These are phyloP conservation scores for Nakazawaea ambrosiae DNA, from an alignment of 805 yeast genomes.

Conservation along the genomic window DNA sequence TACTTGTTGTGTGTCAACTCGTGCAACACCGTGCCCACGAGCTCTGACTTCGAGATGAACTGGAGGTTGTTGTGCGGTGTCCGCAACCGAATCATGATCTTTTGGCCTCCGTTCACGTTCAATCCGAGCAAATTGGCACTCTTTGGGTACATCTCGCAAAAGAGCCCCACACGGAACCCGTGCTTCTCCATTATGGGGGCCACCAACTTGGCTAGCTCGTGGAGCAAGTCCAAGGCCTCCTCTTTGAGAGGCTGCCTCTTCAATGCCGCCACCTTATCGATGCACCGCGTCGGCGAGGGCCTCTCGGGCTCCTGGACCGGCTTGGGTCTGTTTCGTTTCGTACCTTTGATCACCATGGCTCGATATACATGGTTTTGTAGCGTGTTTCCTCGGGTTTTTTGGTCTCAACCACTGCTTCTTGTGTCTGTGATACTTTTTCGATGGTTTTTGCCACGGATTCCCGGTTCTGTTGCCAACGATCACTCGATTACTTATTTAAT, in stretches of 20 bases:
- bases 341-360: slow-evolving; percentile 21
- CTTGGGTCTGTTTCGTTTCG: slow-evolving; percentile 8
- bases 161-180: slow-evolving; percentile 54
- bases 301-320: slow-evolving; percentile 12
- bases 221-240: slow-evolving; percentile 51
- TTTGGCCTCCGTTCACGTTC: slow-evolving; percentile 73
- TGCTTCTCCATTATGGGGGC: slow-evolving; percentile 73
- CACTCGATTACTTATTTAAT: too few relatives aligned
- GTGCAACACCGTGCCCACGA: slow-evolving; percentile 81
- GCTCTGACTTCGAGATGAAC: slow-evolving; percentile 58
- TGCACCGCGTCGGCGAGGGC: slow-evolving; percentile 26
- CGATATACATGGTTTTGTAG: not conserved
- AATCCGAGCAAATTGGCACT: slow-evolving; percentile 62
- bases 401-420: too few relatives aligned
- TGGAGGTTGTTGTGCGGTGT: slow-evolving; percentile 39
- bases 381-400: too few relatives aligned
- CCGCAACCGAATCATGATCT: slow-evolving; percentile 66
- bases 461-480: too few relatives aligned
- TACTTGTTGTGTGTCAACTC: slow-evolving; percentile 74
- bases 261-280: slow-evolving; percentile 35
- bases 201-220: slow-evolving; percentile 61
- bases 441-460: not conserved
- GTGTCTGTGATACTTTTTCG: not conserved
- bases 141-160: slow-evolving; percentile 81
- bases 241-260: slow-evolving; percentile 36